Evolutionary conservation across 2,329 filamentous ascomycete species (phyloP).

Genomic region (Cladosporium sp.): DNA sequence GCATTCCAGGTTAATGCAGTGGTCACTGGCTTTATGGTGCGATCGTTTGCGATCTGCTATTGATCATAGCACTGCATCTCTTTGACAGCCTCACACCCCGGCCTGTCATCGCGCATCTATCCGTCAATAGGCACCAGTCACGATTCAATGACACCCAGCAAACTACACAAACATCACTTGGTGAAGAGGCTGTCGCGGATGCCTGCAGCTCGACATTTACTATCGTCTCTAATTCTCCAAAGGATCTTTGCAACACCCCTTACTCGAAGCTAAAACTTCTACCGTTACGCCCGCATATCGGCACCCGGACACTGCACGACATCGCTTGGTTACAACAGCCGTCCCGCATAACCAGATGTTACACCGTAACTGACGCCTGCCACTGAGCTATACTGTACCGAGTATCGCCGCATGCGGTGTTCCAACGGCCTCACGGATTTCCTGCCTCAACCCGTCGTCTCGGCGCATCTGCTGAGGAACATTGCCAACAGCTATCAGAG

Average conservation of each 20-base stretch:
- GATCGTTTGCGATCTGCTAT: neutral
- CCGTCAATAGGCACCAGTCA: neutral
- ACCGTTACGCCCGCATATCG: slow-evolving; percentile 3
- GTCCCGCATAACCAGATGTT: neutral
- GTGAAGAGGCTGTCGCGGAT: neutral
- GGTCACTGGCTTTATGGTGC: slow-evolving; percentile 12
- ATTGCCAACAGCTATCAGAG: slow-evolving; percentile 4
- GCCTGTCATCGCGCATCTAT: slow-evolving; percentile 6
- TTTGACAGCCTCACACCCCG: neutral
- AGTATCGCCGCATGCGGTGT: slow-evolving; percentile 8
- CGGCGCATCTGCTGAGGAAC: slow-evolving; percentile 5
- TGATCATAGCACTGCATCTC: neutral
- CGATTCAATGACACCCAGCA: neutral
- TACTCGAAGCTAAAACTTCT: neutral
- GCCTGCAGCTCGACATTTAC: slow-evolving; percentile 6
- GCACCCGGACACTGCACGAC: slow-evolving; percentile 7
- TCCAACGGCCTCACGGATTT: neutral
- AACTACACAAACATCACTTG: slow-evolving; percentile 3
- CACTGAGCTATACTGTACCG: slow-evolving; percentile 10
- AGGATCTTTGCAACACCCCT: neutral
- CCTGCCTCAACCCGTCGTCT: slow-evolving; percentile 1
- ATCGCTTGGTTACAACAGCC: slow-evolving; percentile 6
- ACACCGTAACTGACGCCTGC: slow-evolving; percentile 10
- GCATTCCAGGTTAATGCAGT: slow-evolving; percentile 13
- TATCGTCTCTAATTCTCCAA: neutral